Base-by-base conservation (phyloP, 225 moss, liverwort and hornwort species). In the Physcomitrium patens region DNA sequence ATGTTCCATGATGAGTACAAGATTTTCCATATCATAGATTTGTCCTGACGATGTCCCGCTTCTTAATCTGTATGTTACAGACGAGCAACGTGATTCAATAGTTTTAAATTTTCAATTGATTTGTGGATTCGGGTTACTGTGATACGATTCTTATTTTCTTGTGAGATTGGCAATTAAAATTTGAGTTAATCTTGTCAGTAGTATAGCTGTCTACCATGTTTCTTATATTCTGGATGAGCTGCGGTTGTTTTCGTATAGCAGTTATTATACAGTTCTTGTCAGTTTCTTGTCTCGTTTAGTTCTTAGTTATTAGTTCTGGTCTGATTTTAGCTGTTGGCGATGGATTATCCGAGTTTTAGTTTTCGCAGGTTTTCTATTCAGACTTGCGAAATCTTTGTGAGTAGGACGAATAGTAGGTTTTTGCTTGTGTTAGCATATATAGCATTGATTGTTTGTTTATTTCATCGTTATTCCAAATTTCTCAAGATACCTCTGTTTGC, bases 171-270 rank as follows among this genome's bases (percentile, higher is more conserved):
- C 19, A 53, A 48, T 1, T 16, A 5, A 3, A 54, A 70, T 55
- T 84, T 66, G 70, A 70, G 45, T 47, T 31, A 2, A 11, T 55
- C 5, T 2, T 23, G 45, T 12, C 42, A 19, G 15, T 41, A 6
- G 19, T 1, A 45, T 51, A 48, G 69, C 11, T 37, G 14, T 1
- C 5, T 15, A 3, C 11, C 65, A 13, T 65, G 26, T 41, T 41
- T 19, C 48, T 52, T 15, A 12, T 44, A 46, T 42, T 12, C 8
- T 27, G 54, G 41, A 61, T 19, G 15, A 46, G 53, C 48, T 63
- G 18, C 23, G 51, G 76, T 76, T 46, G 43, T 13, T n/a, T 80
- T 43, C 42, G 23, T 70, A 8, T 27, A 44, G 23, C 60, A 17
- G 22, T 68, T 3, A 20, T 31, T 48, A 10, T 48, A 61, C 51